A percentile compares a stretch with the other conserved stretches of the same genome.
phyloP scores from a whole-genome alignment of 2,329 filamentous ascomycete species.

The Nigrograna mackinnonii region DNA sequence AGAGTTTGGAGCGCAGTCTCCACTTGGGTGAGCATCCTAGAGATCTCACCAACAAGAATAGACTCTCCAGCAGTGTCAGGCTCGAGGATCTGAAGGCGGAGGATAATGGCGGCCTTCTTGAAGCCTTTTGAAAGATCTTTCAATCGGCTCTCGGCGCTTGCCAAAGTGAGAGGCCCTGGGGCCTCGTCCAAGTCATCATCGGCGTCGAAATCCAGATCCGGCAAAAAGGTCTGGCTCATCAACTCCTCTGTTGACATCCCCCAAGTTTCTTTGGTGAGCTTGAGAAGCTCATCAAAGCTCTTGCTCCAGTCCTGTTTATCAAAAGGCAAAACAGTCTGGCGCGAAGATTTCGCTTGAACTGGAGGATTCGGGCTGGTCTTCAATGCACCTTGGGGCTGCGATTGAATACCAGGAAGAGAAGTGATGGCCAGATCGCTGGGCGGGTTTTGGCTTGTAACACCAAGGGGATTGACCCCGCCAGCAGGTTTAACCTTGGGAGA shows the following conservation, averaged over 20 bases:
- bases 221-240: neutral
- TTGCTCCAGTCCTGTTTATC: neutral
- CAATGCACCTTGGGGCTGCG: no score
- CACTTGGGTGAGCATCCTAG: neutral
- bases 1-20: no score
- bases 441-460: no score
- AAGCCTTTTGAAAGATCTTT: neutral
- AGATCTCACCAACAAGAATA: neutral
- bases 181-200: no score
- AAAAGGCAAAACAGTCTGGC: no score
- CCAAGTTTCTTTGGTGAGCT: neutral
- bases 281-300: neutral
- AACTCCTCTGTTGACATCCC: neutral
- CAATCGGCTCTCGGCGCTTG: neutral
- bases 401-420: no score
- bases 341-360: no score
- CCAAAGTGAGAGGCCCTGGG: no score
- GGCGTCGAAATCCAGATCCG: neutral
- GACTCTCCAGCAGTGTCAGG: neutral
- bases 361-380: no score
- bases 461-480: no score
- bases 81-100: neutral
- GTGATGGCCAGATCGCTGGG: no score
- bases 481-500: no score
- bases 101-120: neutral